Percentiles rank a stretch among this genome's conserved stretches.
Evolutionary conservation across 2,329 filamentous ascomycete genomes (phyloP).

Genomic region (Penicillium polonicum): DNA sequence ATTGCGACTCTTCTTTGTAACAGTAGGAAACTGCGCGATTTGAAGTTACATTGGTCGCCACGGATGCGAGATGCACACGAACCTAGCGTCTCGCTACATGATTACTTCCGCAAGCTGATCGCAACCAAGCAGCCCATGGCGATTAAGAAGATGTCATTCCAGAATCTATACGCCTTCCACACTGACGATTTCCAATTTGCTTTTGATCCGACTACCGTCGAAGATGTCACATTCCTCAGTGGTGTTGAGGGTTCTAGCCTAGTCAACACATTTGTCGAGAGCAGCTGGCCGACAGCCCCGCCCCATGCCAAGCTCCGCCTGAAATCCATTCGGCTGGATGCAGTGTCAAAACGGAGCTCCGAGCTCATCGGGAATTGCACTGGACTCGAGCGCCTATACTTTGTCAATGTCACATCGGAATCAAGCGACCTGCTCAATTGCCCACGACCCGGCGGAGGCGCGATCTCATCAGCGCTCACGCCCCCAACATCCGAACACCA

Average conservation of each 20-base stretch:
- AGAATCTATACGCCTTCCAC: slow-evolving; percentile 59
- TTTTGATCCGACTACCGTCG: slow-evolving; percentile 42
- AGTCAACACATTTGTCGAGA: slow-evolving; percentile 54
- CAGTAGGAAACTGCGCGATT: slow-evolving; percentile 54
- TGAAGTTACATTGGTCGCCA: slow-evolving; percentile 61
- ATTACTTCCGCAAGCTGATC: slow-evolving; percentile 57
- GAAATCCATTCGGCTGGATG: slow-evolving; percentile 52
- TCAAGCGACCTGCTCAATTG: slow-evolving; percentile 35
- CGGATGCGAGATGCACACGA: slow-evolving; percentile 61
- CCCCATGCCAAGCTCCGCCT: slow-evolving; percentile 37
- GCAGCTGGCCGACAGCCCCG: slow-evolving; percentile 49
- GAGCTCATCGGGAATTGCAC: slow-evolving; percentile 44
- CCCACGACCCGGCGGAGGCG: slow-evolving; percentile 21
- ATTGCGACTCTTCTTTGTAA: slow-evolving; percentile 55
- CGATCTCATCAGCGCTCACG: slow-evolving; percentile 28
- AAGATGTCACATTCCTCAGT: slow-evolving; percentile 56
- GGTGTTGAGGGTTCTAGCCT: slow-evolving; percentile 43
- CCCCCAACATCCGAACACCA: slow-evolving; percentile 26
- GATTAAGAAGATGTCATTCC: slow-evolving; percentile 53
- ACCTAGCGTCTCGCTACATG: slow-evolving; percentile 54
- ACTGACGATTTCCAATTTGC: slow-evolving; percentile 47
- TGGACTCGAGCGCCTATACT: slow-evolving; percentile 53
- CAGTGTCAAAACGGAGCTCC: slow-evolving; percentile 46
- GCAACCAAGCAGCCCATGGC: slow-evolving; percentile 47
- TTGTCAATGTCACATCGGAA: slow-evolving; percentile 45